phyloP scores from a whole-genome alignment of 345 rosid genomes.

The Populus tremula region DNA sequence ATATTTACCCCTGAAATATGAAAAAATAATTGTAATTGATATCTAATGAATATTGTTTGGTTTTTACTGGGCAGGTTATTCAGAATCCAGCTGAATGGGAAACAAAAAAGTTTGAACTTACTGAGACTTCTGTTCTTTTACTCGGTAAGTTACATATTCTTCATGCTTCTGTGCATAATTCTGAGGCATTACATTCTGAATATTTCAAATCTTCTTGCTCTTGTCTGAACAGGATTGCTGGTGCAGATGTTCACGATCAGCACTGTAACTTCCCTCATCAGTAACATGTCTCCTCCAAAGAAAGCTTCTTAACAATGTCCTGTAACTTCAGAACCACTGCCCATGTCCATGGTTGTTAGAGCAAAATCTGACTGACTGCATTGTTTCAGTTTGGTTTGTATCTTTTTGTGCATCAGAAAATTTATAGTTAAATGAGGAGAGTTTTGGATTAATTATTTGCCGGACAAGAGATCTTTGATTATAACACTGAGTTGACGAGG shows the following conservation, averaged over 20 bases:
- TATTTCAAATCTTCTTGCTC: background rate
- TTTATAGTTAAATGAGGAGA: background rate
- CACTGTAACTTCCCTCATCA: conserved; percentile 42
- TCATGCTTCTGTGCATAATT: background rate
- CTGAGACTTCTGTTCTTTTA: conserved; percentile 34
- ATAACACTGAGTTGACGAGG: too few species aligned
- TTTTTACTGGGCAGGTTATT: conserved; percentile 22
- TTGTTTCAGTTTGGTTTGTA: background rate
- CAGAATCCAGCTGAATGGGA: conserved; percentile 29
- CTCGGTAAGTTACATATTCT: conserved; percentile 35
- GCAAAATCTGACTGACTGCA: background rate
- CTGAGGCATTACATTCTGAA: background rate
- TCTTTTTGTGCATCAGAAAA: background rate
- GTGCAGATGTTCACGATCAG: conserved; percentile 41
- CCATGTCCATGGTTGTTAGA: background rate
- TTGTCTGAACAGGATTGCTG: conserved; percentile 35
- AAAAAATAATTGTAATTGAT: background rate
- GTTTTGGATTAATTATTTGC: background rate
- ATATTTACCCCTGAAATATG: background rate
- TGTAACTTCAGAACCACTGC: background rate
- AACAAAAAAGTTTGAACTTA: conserved; percentile 36
- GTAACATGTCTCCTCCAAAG: conserved; percentile 79
- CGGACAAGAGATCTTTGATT: too few species aligned
- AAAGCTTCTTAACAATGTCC: conserved; percentile 38
- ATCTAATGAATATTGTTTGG: conserved; percentile 1